Conservation (phyloP, 345 rosid genomes). For the Rhodamnia rubescens region DNA sequence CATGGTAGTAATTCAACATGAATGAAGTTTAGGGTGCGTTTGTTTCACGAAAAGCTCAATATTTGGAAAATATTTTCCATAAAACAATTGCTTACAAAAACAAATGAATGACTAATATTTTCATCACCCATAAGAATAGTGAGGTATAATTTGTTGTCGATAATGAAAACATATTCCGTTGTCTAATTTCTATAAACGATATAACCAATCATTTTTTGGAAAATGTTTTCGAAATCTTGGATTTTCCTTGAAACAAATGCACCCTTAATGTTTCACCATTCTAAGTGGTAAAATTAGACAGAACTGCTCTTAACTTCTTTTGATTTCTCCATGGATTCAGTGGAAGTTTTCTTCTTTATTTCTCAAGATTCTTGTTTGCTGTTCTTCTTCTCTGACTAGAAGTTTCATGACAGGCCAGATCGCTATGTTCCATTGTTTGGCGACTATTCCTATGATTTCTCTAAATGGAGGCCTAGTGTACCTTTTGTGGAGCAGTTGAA, state of each 20-base stretch:
- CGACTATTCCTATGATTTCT: conserved; percentile 40
- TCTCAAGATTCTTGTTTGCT: neutral
- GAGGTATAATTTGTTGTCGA: too few species aligned
- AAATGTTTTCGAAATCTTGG: too few species aligned
- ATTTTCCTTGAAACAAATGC: too few species aligned
- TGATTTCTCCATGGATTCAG: neutral
- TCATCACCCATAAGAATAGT: too few species aligned
- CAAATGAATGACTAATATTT: too few species aligned
- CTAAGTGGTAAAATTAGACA: neutral
- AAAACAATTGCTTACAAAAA: too few species aligned
- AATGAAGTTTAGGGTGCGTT: neutral
- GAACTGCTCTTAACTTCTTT: neutral
- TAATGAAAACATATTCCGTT: too few species aligned
- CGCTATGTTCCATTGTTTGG: conserved; percentile 90
- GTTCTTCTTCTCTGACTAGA: neutral
- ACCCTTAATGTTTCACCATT: neutral
- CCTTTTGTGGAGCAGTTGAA: conserved; percentile 75
- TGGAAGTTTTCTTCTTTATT: neutral
- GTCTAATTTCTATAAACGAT: too few species aligned
- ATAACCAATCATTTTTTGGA: too few species aligned
- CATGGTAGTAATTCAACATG: neutral
- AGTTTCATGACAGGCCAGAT: conserved; percentile 68
- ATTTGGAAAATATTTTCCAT: too few species aligned
- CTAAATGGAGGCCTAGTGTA: conserved; percentile 75
- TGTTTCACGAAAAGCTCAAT: too few species aligned